Base-by-base conservation (phyloP, 805 yeast genomes). In the Kuraishia capsulata region DNA sequence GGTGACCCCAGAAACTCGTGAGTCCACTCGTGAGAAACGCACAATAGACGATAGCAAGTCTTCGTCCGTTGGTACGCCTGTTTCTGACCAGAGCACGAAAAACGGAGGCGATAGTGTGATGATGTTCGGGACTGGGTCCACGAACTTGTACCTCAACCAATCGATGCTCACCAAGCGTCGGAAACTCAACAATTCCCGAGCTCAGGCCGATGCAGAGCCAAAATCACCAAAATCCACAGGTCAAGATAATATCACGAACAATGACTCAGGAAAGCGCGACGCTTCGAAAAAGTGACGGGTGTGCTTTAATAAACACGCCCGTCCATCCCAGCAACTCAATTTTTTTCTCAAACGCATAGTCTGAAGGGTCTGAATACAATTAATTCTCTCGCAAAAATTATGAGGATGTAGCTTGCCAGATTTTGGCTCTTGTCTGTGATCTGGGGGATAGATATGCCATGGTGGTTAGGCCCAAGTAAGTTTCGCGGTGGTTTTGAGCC, bases 131-230 rank as follows among this genome's bases (percentile, higher is more conserved):
- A 28, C 31, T 4, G 19, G 19, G 20, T 11, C 33, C 5, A 36
- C 33, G 11, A 29, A 18, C 20, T 20, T 36, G 28, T 25, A 36
- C 20, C 26, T 36, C 5, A 20, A 25, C 8, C 38, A 36, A 26
- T 36, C 38, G 19, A 36, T 33, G 4, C 33, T 36, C 4, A 18
- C 38, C 16, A 36, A 36, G 38, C 4, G 38, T 13, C 20, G 38
- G 16, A 36, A 36, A 19, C 26, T 36, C 9, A 34, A 34, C 37
- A 26, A 26, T 14, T 9, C 11, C 11, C 26, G 26, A 24, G 11
- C 8, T 11, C 8, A 24, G 8, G n/a, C n/a, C n/a, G n/a, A n/a
- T n/a, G n/a, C n/a, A 9, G 8, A 24, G 11, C 26, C 26, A 11
- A 24, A 9, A 24, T 24, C 26, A 24, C 11, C 11, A 11, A 24